These are phyloP conservation scores for Cinnamomum micranthum DNA, from an alignment of 164 flowering plant species.

Conservation along the genomic window DNA sequence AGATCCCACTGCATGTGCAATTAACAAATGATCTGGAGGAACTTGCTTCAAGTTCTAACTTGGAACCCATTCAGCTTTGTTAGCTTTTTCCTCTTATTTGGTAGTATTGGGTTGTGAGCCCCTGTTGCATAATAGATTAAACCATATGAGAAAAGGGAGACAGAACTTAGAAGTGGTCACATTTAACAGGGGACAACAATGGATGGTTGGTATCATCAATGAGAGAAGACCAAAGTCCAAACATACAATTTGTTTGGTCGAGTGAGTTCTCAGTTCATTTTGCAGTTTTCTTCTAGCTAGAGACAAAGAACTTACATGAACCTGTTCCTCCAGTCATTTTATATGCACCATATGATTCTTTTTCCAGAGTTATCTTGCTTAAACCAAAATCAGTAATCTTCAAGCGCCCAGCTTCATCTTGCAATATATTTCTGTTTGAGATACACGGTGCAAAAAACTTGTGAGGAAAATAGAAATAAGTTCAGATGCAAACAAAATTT, in stretches of 20 bases:
- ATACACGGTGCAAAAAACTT: not conserved
- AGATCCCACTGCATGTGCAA: too few relatives aligned
- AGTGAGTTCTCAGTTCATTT: not conserved
- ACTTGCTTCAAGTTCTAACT: too few relatives aligned
- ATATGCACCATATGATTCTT: conserved; percentile 37
- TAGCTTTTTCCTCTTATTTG: not conserved
- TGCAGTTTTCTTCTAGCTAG: not conserved
- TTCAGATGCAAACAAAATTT: not conserved
- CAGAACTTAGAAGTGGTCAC: too few relatives aligned
- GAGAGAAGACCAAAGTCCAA: not conserved
- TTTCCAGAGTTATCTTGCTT: conserved; percentile 54
- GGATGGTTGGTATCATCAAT: too few relatives aligned
- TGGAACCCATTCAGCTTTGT: too few relatives aligned
- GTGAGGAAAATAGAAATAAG: not conserved
- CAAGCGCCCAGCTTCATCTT: conserved; percentile 49
- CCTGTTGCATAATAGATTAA: not conserved
- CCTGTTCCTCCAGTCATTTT: conserved; percentile 72
- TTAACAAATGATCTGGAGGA: too few relatives aligned
- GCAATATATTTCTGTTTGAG: conserved; percentile 47
- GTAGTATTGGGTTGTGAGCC: not conserved
- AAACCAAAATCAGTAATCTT: conserved; percentile 62
- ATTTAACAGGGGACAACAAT: too few relatives aligned
- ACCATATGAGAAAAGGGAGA: not conserved
- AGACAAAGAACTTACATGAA: conserved; percentile 37
- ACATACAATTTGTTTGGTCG: not conserved